Percentiles rank a stretch among this genome's conserved stretches.
phyloP scores from a whole-genome alignment of 768 basidiomycete species.

The Phlegmacium glaucopus region DNA sequence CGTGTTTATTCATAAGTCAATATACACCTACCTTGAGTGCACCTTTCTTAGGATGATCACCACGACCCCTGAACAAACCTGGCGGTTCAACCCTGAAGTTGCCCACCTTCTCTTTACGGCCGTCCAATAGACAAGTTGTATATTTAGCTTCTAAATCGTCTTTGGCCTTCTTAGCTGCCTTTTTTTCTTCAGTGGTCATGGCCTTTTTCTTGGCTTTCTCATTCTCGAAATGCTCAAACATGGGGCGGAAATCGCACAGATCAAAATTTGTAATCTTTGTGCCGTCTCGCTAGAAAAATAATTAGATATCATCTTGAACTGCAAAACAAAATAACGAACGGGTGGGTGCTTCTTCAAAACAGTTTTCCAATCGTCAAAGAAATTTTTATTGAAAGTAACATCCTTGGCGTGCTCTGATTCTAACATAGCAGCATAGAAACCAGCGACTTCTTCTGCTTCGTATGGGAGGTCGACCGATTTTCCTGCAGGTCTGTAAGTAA shows the following conservation, averaged over 20 bases:
- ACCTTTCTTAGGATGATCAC: constrained; percentile 98
- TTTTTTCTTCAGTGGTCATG: constrained; percentile 84
- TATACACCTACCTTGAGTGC: constrained; percentile 73
- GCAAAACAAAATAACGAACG: constrained; percentile 32
- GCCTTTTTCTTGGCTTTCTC: constrained; percentile 94
- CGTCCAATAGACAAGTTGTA: constrained; percentile 84
- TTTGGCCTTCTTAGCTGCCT: constrained; percentile 80
- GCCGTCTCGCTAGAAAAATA: constrained; percentile 53
- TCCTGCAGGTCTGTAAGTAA: constrained; percentile 43
- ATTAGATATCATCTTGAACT: not conserved
- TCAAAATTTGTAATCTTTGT: constrained; percentile 73
- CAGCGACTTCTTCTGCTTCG: constrained; percentile 93
- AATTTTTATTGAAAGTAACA: constrained; percentile 86
- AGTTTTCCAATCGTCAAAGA: constrained; percentile 86
- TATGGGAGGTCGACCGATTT: constrained; percentile 73
- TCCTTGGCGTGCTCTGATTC: constrained; percentile 93
- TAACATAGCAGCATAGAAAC: constrained; percentile 90
- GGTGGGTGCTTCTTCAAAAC: constrained; percentile 81
- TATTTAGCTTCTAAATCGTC: constrained; percentile 85
- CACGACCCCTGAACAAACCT: constrained; percentile 96
- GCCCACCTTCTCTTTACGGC: constrained; percentile 96
- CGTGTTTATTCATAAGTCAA: not conserved
- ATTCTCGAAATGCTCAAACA: constrained; percentile 88
- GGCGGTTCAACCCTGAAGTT: constrained; percentile 99
- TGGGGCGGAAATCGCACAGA: constrained; percentile 90